Evolutionary conservation across 2,329 filamentous ascomycete genomes (phyloP), one percentile per base, ranked within the genome.

Genomic region (Drechmeria coniospora): DNA sequence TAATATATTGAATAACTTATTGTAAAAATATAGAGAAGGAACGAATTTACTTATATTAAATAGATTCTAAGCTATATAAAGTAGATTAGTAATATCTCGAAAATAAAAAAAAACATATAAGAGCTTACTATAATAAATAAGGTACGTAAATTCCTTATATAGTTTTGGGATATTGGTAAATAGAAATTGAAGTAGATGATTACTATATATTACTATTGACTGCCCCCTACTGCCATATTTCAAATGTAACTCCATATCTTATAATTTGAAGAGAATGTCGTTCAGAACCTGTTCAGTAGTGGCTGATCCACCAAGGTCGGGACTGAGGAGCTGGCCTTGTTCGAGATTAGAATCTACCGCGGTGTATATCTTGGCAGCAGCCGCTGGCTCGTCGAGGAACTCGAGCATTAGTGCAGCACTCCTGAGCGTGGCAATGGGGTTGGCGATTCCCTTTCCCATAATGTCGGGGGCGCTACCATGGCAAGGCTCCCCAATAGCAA

Each of bases 401-500:
- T 95, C 87, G 39, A 98, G 66, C 90, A 98, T 95, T 36, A 94
- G 65, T 19, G 80, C 90, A 11, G 84, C 79, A 54, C 80, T 90
- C 48, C 90, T 68, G 38, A 98, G 68, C 8, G 90, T 95, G 20
- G 90, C 90, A 47, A 98, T 92, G 15, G 90, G 90, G 60, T 98
- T 98, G 41, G 90, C 84, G 48, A 98, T 87, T 39, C 77, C 74
- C 65, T 79, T 65, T 41, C 90, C 90, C 70, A 84, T 76, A 39
- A 98, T 98, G 50, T 98, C 90, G 5, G 90, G 90, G 17, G 90
- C 90, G 45, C 78, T 86, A 26, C 90, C 90, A 56, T 98, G 90
- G 64, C 90, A 95, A 29, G 90, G 90, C 71, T 98, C 90, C 39
- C 90, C 90, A 45, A 98, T 95, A 41, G 83, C 90, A 50, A 95